phyloP scores from a whole-genome alignment of 371 early-diverging fungal genomes.

The Umbelopsis sp. region DNA sequence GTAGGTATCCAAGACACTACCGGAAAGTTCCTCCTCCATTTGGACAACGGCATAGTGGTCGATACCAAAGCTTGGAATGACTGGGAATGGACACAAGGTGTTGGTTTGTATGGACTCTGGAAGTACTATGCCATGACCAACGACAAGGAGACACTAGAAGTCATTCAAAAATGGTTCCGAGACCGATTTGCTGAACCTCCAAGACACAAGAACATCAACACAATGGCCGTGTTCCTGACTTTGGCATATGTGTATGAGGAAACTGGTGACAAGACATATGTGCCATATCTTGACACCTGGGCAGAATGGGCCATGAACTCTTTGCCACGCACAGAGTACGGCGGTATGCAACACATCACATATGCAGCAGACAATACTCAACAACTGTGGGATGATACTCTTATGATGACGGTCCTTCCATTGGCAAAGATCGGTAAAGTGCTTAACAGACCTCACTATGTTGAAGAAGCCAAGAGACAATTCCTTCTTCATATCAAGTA shows the following conservation, averaged over 20 bases:
- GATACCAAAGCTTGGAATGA: conserved; percentile 36
- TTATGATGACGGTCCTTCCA: conserved; percentile 36
- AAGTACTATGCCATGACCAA: conserved; percentile 29
- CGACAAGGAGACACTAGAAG: conserved; percentile 20
- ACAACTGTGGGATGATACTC: conserved; percentile 34
- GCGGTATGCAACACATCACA: conserved; percentile 34
- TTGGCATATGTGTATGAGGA: conserved; percentile 31
- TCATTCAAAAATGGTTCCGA: conserved; percentile 29
- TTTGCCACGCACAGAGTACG: conserved; percentile 29
- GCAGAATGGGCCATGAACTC: conserved; percentile 33
- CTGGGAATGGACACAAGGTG: conserved; percentile 38
- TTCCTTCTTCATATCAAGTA: conserved; percentile 33
- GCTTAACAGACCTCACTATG: conserved; percentile 27
- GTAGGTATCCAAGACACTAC: conserved; percentile 27
- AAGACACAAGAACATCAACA: conserved; percentile 33
- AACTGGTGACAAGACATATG: conserved; percentile 22
- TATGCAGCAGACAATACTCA: conserved; percentile 27
- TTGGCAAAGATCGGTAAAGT: conserved; percentile 32
- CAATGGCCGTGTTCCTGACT: conserved; percentile 32
- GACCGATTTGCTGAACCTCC: conserved; percentile 28
- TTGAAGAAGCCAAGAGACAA: conserved; percentile 33
- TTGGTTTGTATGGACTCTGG: conserved; percentile 34
- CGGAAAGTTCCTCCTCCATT: conserved; percentile 27
- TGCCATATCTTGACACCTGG: conserved; percentile 29
- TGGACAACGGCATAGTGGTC: conserved; percentile 27